Evolutionary conservation across 2,329 filamentous ascomycete species (phyloP).

Genomic region (Chaetothyriales sp.): DNA sequence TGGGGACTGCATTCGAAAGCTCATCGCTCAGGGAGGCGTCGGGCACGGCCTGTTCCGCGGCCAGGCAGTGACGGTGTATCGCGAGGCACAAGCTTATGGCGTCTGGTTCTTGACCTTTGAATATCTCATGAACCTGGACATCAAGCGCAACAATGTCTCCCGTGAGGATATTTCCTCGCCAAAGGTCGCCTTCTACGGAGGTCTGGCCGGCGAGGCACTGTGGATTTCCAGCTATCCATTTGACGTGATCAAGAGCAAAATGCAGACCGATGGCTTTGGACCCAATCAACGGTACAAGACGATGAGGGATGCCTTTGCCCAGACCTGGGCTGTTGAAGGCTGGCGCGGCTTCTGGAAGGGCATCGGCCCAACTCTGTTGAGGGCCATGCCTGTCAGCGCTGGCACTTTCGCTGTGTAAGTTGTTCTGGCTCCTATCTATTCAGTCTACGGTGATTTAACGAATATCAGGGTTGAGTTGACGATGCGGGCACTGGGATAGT

Average conservation of each 20-base stretch:
- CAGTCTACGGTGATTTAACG: not conserved
- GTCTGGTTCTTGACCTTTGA: conserved; percentile 92
- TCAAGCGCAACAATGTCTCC: conserved; percentile 56
- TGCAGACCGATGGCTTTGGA: conserved; percentile 94
- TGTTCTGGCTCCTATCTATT: not conserved
- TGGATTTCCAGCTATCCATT: conserved; percentile 92
- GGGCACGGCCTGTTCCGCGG: conserved; percentile 71
- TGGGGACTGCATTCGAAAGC: conserved; percentile 76
- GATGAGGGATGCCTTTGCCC: conserved; percentile 79
- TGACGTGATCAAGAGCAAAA: conserved; percentile 97
- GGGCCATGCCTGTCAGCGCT: conserved; percentile 92
- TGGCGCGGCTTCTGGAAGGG: conserved; percentile 85
- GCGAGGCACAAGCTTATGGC: conserved; percentile 90
- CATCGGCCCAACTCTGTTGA: conserved; percentile 72
- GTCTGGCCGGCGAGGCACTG: conserved; percentile 79
- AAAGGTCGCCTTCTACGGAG: conserved; percentile 86
- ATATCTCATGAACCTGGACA: conserved; percentile 87
- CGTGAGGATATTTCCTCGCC: conserved; percentile 64
- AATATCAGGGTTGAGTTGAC: conserved; percentile 29
- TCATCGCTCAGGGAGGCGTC: conserved; percentile 46
- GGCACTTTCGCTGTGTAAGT: conserved; percentile 77
- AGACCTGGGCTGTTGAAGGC: conserved; percentile 67
- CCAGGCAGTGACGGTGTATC: conserved; percentile 65
- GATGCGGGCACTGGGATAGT: conserved; percentile 31
- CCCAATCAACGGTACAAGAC: conserved; percentile 52